These are phyloP conservation scores for Coemansia sp. DNA, from an alignment of 192 early-diverging fungal species.

Conservation along the genomic window DNA sequence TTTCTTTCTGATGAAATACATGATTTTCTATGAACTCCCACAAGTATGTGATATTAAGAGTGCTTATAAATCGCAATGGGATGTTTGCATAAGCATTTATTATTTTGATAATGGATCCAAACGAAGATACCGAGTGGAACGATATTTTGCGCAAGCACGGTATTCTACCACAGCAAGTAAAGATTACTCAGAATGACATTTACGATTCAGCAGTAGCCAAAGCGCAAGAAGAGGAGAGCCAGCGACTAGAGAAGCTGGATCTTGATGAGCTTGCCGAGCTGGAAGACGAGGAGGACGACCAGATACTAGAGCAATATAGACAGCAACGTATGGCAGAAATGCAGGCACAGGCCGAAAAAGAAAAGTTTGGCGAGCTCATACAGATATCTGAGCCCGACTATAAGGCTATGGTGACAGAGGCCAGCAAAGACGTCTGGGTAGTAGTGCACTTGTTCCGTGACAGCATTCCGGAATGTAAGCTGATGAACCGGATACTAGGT, in stretches of 20 bases:
- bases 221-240: slow-evolving; percentile 57
- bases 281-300: slow-evolving; percentile 90
- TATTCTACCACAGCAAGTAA: slow-evolving; percentile 77
- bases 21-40: neutral
- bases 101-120: slow-evolving; percentile 47
- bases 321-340: slow-evolving; percentile 85
- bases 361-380: slow-evolving; percentile 79
- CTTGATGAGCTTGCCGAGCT: slow-evolving; percentile 89
- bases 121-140: slow-evolving; percentile 84
- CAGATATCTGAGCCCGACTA: slow-evolving; percentile 96
- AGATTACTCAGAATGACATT: slow-evolving; percentile 56
- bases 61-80: too few species aligned
- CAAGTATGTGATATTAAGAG: too few species aligned
- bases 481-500: slow-evolving; percentile 71
- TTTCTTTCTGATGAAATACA: too few species aligned
- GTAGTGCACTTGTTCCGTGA: slow-evolving; percentile 57
- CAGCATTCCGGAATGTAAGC: slow-evolving; percentile 78
- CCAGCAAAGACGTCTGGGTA: slow-evolving; percentile 72
- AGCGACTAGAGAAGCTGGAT: slow-evolving; percentile 71
- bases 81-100: too few species aligned
- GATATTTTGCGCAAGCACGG: slow-evolving; percentile 90
- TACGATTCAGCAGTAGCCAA: slow-evolving; percentile 50
- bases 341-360: slow-evolving; percentile 62
- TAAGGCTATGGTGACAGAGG: slow-evolving; percentile 82
- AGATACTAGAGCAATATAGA: slow-evolving; percentile 75